A percentile compares a stretch with the other conserved stretches of the same genome.
phyloP scores from a whole-genome alignment of 345 rosid genomes.

The Lumnitzera racemosa region DNA sequence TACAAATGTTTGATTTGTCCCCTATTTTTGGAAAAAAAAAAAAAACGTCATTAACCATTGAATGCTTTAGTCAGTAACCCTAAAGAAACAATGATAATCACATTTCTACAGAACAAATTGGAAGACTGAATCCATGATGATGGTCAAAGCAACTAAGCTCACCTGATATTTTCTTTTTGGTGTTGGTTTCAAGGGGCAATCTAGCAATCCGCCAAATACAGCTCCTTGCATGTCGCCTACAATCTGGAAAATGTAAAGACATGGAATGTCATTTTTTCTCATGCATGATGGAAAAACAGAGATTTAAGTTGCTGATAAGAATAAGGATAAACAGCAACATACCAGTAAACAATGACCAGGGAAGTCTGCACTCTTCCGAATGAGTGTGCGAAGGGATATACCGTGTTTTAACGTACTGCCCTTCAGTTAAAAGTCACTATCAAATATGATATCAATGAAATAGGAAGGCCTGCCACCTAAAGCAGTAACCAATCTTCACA shows the following conservation, averaged over 20 bases:
- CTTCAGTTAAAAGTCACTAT: constrained; percentile 54
- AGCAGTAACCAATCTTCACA: constrained; percentile 2
- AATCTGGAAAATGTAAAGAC: constrained; percentile 34
- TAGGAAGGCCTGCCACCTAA: constrained; percentile 1
- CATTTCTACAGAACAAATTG: neutral
- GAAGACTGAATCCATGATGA: neutral
- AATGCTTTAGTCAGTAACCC: neutral
- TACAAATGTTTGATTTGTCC: constrained; percentile 74
- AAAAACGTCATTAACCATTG: constrained; percentile 1
- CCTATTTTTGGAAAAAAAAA: constrained; percentile 31
- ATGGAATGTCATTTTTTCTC: constrained; percentile 1
- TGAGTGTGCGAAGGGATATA: constrained; percentile 84
- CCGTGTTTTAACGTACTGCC: constrained; percentile 98
- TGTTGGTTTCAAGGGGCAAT: constrained; percentile 75
- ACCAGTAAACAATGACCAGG: constrained; percentile 90
- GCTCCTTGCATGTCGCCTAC: constrained; percentile 82
- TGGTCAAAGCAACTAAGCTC: constrained; percentile 1
- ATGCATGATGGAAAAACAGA: neutral
- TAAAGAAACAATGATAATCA: neutral
- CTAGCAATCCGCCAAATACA: constrained; percentile 73
- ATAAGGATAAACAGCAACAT: constrained; percentile 7
- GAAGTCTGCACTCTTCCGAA: constrained; percentile 67
- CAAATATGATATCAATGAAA: constrained; percentile 21
- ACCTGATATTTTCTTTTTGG: constrained; percentile 94
- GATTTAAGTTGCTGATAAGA: neutral